Evolutionary conservation across 148 eudicot genomes (phyloP).

Genomic region (Rhododendron ferrugineum): DNA sequence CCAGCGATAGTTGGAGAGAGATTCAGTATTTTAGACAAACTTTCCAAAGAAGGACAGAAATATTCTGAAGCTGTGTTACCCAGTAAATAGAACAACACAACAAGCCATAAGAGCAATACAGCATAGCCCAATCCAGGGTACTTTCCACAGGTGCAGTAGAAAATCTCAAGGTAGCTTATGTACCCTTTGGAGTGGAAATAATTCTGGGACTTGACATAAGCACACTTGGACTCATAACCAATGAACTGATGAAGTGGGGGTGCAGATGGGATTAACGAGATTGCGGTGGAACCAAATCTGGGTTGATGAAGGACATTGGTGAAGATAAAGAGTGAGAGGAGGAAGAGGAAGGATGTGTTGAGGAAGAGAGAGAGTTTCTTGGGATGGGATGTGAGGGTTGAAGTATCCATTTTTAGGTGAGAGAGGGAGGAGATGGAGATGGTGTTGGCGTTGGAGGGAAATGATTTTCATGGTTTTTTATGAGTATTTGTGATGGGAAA

Average conservation of each 20-base stretch:
- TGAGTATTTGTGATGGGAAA: background rate
- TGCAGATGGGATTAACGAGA: background rate
- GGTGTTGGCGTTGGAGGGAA: background rate
- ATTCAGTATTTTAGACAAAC: conserved; percentile 9
- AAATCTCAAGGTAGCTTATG: conserved; percentile 9
- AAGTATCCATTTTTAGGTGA: background rate
- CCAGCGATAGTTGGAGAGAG: conserved; percentile 15
- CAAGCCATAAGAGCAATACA: background rate
- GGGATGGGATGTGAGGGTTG: background rate
- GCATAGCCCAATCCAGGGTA: conserved; percentile 4
- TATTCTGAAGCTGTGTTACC: conserved; percentile 9
- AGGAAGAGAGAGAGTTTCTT: conserved; percentile 14
- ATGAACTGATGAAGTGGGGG: background rate
- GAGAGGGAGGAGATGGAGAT: background rate
- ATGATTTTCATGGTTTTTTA: background rate
- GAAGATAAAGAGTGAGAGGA: background rate
- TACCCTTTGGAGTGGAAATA: background rate
- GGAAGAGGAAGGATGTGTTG: conserved; percentile 16
- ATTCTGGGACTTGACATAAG: background rate
- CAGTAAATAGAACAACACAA: conserved; percentile 8
- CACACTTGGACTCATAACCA: conserved; percentile 5
- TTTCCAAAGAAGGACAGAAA: conserved; percentile 11
- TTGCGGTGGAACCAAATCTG: background rate
- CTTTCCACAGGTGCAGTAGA: conserved; percentile 9
- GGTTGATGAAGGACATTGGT: conserved; percentile 5